Evolutionary conservation across 192 early-diverging fungal genomes (phyloP), one percentile per base, ranked within the genome.

Genomic region (Backusella sp.): DNA sequence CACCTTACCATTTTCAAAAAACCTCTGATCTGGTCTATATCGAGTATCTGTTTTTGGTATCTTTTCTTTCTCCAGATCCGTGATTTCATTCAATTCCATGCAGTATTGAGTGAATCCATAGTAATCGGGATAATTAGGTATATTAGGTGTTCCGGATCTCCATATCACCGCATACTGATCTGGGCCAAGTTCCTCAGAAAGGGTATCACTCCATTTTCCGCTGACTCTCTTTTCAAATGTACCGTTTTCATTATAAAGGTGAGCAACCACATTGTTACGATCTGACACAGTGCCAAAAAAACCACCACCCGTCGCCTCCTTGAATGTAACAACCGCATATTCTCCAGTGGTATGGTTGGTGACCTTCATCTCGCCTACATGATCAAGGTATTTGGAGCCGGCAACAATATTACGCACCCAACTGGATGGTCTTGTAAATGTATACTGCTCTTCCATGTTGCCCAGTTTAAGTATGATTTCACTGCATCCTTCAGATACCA

Each of bases 1-100:
- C n/a, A 92, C 6, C 95, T 95, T 73, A 17, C 68, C 68, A 56
- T 69, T 53, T 46, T 21, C 44, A 56, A 62, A 73, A 8, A 62
- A 69, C 9, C n/a, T 9, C 36, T 69, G 97, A 81, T 98, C 97
- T 17, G 95, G 91, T 28, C 97, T 87, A 81, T 91, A 93, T 5
- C 97, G 87, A 14, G 96, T 96, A 81, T 98, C 97, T 6, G 97
- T 98, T 70, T 76, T 89, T 37, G 97, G 96, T 59, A 98, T 74
- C 36, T 85, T 68, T 11, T 76, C 76, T 23, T 80, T 73, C 41
- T 93, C 78, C 28, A 90, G 89, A 4, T 87, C 85, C 1, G 91
- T 90, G 23, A 98, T 73, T 84, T 98, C 96, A 83, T 98, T 98
- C 30, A 99, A 85, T 62, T 96, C 91, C 56, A 94, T 93, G 14